Evolutionary conservation across 1,284 basidiomycete genomes (phyloP), one percentile per base, ranked within the genome.

Genomic region (Leccinum ponderosum): DNA sequence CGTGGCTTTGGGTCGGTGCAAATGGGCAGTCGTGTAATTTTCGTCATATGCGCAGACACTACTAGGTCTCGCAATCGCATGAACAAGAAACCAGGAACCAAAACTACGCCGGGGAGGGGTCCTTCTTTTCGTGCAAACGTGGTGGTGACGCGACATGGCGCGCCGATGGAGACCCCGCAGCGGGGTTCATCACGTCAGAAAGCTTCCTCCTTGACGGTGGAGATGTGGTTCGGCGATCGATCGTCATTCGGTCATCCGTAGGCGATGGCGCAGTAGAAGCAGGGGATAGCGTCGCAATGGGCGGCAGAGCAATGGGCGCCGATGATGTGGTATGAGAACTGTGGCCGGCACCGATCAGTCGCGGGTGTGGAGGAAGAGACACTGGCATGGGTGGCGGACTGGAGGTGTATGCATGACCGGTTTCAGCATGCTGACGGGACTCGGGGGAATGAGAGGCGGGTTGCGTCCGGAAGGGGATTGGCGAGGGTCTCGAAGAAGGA

Each of bases 401-500:
- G 31, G 83, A 74, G 8, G 82, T 78, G 67, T 83, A 87, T 27
- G 79, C 71, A 53, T 72, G 70, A 25, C 64, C 64, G 44, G 76
- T 50, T n/a, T 77, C 74, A 17, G 62, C 61, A 3, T 69, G 81
- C 60, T 82, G 82, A 37, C 85, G 82, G 12, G 80, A 78, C 72
- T 89, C 87, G 4, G 87, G 87, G 14, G 86, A 86, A 65, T 78
- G 84, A 5, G 87, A 84, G 15, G 82, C 75, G 6, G 86, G 85
- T 68, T 90, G 89, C 6, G 82, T 85, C 65, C 85, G 82, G 82
- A 91, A 89, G 12, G 89, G 89, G 56, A 85, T 85, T 3, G 89
- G 89, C n/a, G 87, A 90, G 0, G 84, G 87, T 6, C 87, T 79
- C 33, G 84, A 84, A 11, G 86, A 85, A 17, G 81, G 80, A 33